phyloP scores from a whole-genome alignment of 257 asterid species.

The Solanum ossicruentum region DNA sequence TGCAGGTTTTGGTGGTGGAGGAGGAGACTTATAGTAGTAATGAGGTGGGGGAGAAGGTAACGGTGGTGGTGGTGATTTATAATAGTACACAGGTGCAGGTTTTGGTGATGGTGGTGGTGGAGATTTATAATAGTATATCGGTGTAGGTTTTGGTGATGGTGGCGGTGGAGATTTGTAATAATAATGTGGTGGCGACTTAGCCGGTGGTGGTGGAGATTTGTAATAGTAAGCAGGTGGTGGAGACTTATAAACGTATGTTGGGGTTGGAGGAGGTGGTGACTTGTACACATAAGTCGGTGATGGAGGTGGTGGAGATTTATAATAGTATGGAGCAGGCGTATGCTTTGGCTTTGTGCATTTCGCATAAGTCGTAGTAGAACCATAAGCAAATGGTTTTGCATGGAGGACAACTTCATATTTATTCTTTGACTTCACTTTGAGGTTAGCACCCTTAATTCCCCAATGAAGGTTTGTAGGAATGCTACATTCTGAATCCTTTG shows the following conservation, averaged over 20 bases:
- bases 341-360: constrained; percentile 2
- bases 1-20: background rate
- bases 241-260: constrained; percentile 11
- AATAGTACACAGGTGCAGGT: background rate
- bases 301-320: constrained; percentile 7
- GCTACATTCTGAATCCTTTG: constrained; percentile 15
- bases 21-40: background rate
- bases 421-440: constrained; percentile 17
- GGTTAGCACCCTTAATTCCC: constrained; percentile 17
- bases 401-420: constrained; percentile 16
- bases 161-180: no score
- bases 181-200: no score
- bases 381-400: constrained; percentile 21
- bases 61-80: background rate
- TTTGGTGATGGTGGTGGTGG: background rate
- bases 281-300: background rate
- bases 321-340: constrained; percentile 1
- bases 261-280: constrained; percentile 34
- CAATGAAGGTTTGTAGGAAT: constrained; percentile 11
- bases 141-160: no score
- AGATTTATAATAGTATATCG: background rate
- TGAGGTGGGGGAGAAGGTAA: background rate
- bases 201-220: background rate
- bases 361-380: background rate
- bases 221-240: background rate